A percentile compares a stretch with the other conserved stretches of the same genome.
Conservation (phyloP, 495 filamentous ascomycete species). For the Lasiosphaeriaceae sp. region DNA sequence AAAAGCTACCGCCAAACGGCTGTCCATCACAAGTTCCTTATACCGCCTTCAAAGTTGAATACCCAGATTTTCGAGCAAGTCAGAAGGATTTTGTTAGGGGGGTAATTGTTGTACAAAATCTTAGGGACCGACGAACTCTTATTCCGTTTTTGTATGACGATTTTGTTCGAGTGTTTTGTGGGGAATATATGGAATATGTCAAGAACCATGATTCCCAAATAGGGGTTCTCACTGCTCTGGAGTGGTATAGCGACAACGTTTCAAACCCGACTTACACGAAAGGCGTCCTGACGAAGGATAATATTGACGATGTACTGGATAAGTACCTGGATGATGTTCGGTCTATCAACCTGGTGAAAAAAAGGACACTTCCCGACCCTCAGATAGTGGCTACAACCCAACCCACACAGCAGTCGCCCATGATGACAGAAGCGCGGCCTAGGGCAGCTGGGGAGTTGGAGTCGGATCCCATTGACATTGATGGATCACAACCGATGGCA, state of each 20-base stretch:
- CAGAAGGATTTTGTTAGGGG: slow-evolving; percentile 50
- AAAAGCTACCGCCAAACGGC: slow-evolving; percentile 19
- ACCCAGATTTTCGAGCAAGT: slow-evolving; percentile 54
- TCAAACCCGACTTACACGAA: slow-evolving; percentile 33
- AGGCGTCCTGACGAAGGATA: slow-evolving; percentile 34
- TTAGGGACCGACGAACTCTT: slow-evolving; percentile 38
- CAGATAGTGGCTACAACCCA: background rate
- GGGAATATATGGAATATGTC: slow-evolving; percentile 41
- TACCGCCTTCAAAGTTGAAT: slow-evolving; percentile 51
- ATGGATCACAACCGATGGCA: background rate
- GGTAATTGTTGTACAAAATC: slow-evolving; percentile 50
- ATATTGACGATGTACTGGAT: slow-evolving; percentile 24
- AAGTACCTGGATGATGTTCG: slow-evolving; percentile 17
- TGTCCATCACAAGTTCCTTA: slow-evolving; percentile 30
- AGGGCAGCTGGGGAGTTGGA: background rate
- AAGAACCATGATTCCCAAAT: slow-evolving; percentile 11
- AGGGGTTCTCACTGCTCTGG: slow-evolving; percentile 34
- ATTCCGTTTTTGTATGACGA: slow-evolving; percentile 61
- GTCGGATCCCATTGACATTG: slow-evolving; percentile 1
- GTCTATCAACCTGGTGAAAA: too few relatives aligned
- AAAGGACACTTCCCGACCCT: too few relatives aligned
- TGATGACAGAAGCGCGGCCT: too few relatives aligned
- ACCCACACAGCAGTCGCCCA: background rate
- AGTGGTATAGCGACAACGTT: slow-evolving; percentile 45
- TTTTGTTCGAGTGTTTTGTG: slow-evolving; percentile 53